Evolutionary conservation across 192 early-diverging fungal genomes (phyloP).

Genomic region (Irineochytrium annulatum): DNA sequence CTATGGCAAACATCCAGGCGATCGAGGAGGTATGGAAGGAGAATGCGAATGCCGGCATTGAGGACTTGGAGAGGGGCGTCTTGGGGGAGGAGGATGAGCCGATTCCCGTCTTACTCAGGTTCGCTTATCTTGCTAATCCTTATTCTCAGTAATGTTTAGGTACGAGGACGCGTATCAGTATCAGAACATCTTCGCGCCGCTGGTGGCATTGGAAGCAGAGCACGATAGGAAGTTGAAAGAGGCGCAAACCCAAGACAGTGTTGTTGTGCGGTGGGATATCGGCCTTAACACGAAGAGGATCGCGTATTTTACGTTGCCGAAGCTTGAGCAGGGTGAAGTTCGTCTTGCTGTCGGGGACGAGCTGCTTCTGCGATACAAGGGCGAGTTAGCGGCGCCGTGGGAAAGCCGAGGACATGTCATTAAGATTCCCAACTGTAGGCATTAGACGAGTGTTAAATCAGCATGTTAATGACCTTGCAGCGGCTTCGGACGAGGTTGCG

Average conservation of each 20-base stretch:
- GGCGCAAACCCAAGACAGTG: constrained; percentile 91
- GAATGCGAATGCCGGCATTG: constrained; percentile 61
- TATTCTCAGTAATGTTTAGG: constrained; percentile 30
- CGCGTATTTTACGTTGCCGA: constrained; percentile 91
- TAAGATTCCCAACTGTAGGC: constrained; percentile 89
- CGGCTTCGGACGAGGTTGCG: constrained; percentile 89
- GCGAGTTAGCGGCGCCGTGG: constrained; percentile 81
- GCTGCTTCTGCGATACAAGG: constrained; percentile 80
- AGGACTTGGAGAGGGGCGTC: constrained; percentile 76
- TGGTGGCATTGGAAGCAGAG: constrained; percentile 94
- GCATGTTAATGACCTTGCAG: constrained; percentile 25
- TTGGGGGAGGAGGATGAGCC: constrained; percentile 69
- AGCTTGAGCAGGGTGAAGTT: constrained; percentile 86
- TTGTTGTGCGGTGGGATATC: constrained; percentile 96
- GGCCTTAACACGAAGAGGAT: constrained; percentile 88
- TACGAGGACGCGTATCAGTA: constrained; percentile 98
- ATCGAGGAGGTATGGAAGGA: constrained; percentile 92
- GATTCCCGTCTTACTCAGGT: constrained; percentile 74
- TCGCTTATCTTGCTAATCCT: constrained; percentile 1
- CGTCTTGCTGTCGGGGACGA: constrained; percentile 93
- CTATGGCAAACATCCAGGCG: constrained; percentile 72
- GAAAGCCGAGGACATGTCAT: constrained; percentile 87
- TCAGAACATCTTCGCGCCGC: constrained; percentile 90
- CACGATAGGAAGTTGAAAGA: constrained; percentile 85
- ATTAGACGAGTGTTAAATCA: constrained; percentile 5